phyloP scores from a whole-genome alignment of 2,329 filamentous ascomycete genomes.

The Penicillium crustosum region DNA sequence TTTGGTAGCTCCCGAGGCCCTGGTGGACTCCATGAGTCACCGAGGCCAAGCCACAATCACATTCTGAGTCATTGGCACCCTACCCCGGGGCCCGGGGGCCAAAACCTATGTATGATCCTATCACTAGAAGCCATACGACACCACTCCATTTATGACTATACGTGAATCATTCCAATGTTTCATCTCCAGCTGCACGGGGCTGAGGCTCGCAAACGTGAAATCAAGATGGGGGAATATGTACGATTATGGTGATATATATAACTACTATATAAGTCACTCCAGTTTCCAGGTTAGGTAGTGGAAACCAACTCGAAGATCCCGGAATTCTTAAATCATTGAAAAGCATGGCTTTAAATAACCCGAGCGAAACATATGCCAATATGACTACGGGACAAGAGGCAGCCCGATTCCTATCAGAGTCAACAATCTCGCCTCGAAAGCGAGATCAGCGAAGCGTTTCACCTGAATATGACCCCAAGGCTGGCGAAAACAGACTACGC shows the following conservation, averaged over 20 bases:
- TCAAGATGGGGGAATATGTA: neutral
- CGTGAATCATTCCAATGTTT: neutral
- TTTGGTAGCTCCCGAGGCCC: neutral
- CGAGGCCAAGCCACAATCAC: neutral
- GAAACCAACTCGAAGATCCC: neutral
- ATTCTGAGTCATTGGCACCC: neutral
- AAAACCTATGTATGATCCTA: no score
- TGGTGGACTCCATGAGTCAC: neutral
- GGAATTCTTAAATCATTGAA: no score
- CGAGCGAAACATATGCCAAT: neutral
- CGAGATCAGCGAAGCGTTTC: neutral
- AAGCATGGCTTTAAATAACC: neutral
- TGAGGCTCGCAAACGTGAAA: neutral
- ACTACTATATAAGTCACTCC: neutral
- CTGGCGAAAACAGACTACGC: constrained; percentile 20
- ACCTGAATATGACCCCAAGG: constrained; percentile 5
- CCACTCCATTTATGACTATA: neutral
- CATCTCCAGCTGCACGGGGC: neutral
- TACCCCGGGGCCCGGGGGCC: no score
- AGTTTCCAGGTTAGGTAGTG: no score
- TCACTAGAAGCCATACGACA: neutral
- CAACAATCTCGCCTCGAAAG: neutral
- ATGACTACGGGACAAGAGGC: neutral
- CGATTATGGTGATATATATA: neutral
- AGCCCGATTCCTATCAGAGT: neutral